A percentile compares a stretch with the other conserved stretches of the same genome.
These are phyloP conservation scores for Penicillium digitatum DNA, from an alignment of 2,329 filamentous ascomycete species.

Conservation along the genomic window DNA sequence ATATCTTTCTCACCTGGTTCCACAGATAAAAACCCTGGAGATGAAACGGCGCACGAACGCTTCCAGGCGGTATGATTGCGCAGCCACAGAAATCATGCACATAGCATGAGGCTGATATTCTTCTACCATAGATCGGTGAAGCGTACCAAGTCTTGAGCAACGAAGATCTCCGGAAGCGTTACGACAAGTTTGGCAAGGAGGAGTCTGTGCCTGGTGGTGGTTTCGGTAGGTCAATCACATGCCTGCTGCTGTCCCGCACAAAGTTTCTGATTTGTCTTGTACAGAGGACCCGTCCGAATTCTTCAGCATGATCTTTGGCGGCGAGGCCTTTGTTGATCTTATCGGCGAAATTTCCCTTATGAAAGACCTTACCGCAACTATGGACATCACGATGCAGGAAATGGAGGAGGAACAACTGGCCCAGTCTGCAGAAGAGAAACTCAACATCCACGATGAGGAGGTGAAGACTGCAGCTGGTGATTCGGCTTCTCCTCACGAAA, in stretches of 20 bases:
- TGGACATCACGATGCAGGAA: conserved; percentile 91
- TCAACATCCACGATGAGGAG: conserved; percentile 45
- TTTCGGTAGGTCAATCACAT: conserved; percentile 58
- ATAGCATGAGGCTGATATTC: conserved; percentile 8
- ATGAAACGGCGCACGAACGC: conserved; percentile 86
- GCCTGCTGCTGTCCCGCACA: background rate
- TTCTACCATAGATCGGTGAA: conserved; percentile 56
- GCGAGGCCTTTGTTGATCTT: conserved; percentile 91
- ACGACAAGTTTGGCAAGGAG: conserved; percentile 97
- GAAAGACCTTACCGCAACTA: conserved; percentile 96
- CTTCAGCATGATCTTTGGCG: conserved; percentile 97
- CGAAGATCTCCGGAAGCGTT: conserved; percentile 78
- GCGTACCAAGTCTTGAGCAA: conserved; percentile 79
- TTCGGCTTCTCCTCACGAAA: conserved; percentile 19
- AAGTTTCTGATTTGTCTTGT: background rate
- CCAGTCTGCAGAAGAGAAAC: conserved; percentile 49
- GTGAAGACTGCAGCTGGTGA: conserved; percentile 41
- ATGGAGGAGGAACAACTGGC: conserved; percentile 66
- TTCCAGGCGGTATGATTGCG: conserved; percentile 71
- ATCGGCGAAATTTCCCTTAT: conserved; percentile 98
- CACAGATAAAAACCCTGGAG: conserved; percentile 93
- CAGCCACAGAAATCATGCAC: background rate
- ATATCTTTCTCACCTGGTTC: conserved; percentile 9
- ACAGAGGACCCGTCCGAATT: conserved; percentile 88
- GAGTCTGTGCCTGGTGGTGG: conserved; percentile 84